Conservation (phyloP, 768 basidiomycete genomes). For the Hortiboletus flavorubellus region DNA sequence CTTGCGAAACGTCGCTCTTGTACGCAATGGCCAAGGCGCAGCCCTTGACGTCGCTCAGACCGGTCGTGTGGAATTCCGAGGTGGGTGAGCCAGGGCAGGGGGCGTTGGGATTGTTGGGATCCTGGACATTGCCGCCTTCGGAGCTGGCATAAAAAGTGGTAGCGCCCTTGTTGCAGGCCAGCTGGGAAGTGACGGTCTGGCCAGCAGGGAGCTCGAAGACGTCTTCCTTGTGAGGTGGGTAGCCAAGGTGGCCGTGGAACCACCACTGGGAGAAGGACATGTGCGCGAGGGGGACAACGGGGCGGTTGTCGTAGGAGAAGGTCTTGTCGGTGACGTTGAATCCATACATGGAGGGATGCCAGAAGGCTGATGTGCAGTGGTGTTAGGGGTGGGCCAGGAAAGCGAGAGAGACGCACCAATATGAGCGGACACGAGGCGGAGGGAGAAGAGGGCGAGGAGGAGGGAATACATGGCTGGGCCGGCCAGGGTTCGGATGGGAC, state of each 20-base stretch:
- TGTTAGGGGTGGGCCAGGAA: neutral
- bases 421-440: slow-evolving; percentile 16
- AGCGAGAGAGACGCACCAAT: slow-evolving; percentile 10
- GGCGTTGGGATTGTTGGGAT: slow-evolving; percentile 45
- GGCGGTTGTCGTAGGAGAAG: slow-evolving; percentile 62
- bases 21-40: slow-evolving; percentile 78
- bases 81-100: slow-evolving; percentile 47
- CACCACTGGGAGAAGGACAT: slow-evolving; percentile 46
- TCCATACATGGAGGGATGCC: slow-evolving; percentile 59
- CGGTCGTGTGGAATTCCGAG: slow-evolving; percentile 53
- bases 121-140: slow-evolving; percentile 50
- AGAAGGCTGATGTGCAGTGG: slow-evolving; percentile 43
- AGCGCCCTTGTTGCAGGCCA: slow-evolving; percentile 57
- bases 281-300: slow-evolving; percentile 41
- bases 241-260: slow-evolving; percentile 60
- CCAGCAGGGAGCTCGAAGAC: slow-evolving; percentile 62
- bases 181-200: slow-evolving; percentile 47
- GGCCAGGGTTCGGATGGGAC: slow-evolving; percentile 8
- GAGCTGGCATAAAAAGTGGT: slow-evolving; percentile 55
- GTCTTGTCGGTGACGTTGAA: slow-evolving; percentile 61
- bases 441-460: neutral
- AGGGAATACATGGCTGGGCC: slow-evolving; percentile 17
- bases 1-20: slow-evolving; percentile 51
- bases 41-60: slow-evolving; percentile 51
- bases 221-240: slow-evolving; percentile 55